Evolutionary conservation across 2,329 filamentous ascomycete genomes (phyloP), one percentile per base, ranked within the genome.

Genomic region (Parastagonospora nodorum): DNA sequence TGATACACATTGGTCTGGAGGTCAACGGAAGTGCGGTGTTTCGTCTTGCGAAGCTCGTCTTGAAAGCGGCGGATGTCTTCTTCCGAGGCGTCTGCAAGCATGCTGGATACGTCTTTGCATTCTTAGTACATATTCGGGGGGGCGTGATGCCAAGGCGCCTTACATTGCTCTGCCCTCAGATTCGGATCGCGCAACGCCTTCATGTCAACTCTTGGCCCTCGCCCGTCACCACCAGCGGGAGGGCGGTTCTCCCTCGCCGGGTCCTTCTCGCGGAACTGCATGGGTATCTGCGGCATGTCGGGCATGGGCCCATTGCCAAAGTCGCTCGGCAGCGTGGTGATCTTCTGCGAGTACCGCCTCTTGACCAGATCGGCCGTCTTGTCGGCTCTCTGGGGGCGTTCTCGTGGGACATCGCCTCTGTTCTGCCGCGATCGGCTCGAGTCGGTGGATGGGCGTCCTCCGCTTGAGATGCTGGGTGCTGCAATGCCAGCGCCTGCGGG

Each of bases 1-100:
- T 97, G 92, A 75, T 96, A 93, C 43, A 99, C 89, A 75, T 92
- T 97, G 69, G 95, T 90, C 74, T 97, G 93, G 16, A 99, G 80
- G 63, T 97, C 92, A 42, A 86, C 82, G 5, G 88, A 88, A 8
- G 91, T 92, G 48, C 89, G 85, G 59, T 83, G 83, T 74, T 93
- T 93, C 49, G 94, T 80, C 63, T 88, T 88, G 58, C 86, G 86
- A 37, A 97, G 79, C 16, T 86, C 86, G 42, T 84, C 80, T 70
- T 96, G 89, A 71, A 89, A 97, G 44, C 89, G 87, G 58, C 85
- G 84, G 52, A 97, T 95, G 59, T 96, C 90, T 56, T 90, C 86
- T 64, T 96, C 92, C 4, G 89, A 89, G 8, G 92, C 92, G 70
- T 96, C 91, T 66, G 89, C 86, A 36, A 97, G 82, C 27, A 93